phyloP scores from a whole-genome alignment of 108 stramenopile species.

The Licmophora abbreviata region DNA sequence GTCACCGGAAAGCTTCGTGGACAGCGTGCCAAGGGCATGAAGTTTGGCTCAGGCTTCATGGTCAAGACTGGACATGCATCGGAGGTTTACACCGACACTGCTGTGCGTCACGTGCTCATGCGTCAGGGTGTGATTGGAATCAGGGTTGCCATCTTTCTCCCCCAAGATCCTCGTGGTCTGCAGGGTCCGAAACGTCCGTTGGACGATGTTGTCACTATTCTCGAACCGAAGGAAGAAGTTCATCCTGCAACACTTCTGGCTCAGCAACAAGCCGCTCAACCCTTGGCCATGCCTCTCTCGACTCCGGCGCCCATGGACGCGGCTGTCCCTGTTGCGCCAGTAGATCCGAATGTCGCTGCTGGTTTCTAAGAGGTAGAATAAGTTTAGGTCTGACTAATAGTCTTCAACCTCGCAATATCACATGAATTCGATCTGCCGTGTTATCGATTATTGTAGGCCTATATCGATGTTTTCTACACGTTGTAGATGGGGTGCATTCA shows the following conservation, averaged over 20 bases:
- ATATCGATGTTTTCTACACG: too few relatives aligned
- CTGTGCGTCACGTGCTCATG: constrained; percentile 99
- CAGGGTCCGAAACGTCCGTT: constrained; percentile 84
- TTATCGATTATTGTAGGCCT: too few relatives aligned
- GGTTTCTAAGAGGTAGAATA: too few relatives aligned
- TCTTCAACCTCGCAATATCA: too few relatives aligned
- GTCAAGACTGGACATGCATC: constrained; percentile 99
- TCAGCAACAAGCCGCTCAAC: constrained; percentile 49
- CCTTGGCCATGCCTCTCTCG: constrained; percentile 32
- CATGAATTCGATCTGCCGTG: too few relatives aligned
- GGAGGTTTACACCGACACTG: constrained; percentile 96
- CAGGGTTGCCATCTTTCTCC: constrained; percentile 97
- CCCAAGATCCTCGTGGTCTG: constrained; percentile 92
- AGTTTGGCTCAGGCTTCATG: constrained; percentile 99
- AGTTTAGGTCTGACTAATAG: too few relatives aligned
- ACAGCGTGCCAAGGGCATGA: constrained; percentile 99
- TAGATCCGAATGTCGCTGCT: constrained; percentile 24
- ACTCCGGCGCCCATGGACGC: neutral
- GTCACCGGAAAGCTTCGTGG: constrained; percentile 99
- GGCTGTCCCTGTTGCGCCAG: constrained; percentile 9
- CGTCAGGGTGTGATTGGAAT: constrained; percentile 99
- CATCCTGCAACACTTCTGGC: constrained; percentile 58
- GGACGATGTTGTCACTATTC: constrained; percentile 88
- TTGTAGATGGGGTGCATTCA: too few relatives aligned
- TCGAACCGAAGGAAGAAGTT: constrained; percentile 86